Evolutionary conservation across 2,329 filamentous ascomycete genomes (phyloP).

Genomic region (Myotisia sp.): DNA sequence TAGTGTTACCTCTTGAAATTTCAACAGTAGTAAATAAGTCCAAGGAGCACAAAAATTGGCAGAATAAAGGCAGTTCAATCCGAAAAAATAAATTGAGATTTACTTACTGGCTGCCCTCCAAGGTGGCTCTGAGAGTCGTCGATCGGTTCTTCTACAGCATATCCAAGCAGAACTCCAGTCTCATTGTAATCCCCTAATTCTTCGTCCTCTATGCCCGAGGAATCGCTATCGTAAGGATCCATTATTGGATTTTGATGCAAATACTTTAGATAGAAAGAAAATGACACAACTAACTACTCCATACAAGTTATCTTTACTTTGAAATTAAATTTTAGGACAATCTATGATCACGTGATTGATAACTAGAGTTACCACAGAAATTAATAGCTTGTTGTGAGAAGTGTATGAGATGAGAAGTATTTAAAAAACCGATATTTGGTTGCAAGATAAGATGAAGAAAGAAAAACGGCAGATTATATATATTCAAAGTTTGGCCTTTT

Average conservation of each 20-base stretch:
- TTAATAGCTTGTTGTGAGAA: no score
- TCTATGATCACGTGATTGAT: no score
- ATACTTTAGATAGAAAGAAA: no score
- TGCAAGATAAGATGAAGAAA: no score
- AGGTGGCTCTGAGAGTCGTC: constrained; percentile 78
- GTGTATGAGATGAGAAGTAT: no score
- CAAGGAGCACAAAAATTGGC: not conserved
- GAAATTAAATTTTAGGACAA: no score
- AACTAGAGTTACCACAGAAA: no score
- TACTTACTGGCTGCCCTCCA: constrained; percentile 68
- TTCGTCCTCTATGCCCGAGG: constrained; percentile 52
- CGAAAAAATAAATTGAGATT: not conserved
- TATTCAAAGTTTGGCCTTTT: constrained; percentile 11
- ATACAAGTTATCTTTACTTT: no score
- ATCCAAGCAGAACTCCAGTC: constrained; percentile 81
- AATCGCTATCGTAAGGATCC: constrained; percentile 73
- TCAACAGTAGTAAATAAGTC: not conserved
- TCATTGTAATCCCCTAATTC: constrained; percentile 34
- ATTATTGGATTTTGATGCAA: no score
- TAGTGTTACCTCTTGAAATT: not conserved
- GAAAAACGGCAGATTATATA: no score
- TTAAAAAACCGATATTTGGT: no score
- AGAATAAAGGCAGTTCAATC: not conserved
- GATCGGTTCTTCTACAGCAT: constrained; percentile 63
- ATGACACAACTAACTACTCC: no score